A percentile compares a stretch with the other conserved stretches of the same genome.
These are phyloP conservation scores for Casuarina equisetifolia DNA, from an alignment of 306 rosid species.

Conservation along the genomic window DNA sequence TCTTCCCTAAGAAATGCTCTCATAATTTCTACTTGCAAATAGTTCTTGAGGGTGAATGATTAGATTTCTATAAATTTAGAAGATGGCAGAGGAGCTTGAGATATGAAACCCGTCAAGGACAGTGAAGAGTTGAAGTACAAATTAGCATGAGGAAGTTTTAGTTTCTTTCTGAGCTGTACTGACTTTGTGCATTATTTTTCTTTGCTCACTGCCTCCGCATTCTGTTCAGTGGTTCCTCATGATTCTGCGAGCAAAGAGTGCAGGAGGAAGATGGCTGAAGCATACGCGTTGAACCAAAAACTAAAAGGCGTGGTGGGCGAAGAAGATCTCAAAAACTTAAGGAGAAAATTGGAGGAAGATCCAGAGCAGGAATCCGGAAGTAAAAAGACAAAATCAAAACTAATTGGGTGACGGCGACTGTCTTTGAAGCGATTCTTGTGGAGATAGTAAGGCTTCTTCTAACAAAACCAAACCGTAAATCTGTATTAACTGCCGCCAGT, in stretches of 20 bases:
- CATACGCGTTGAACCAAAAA: constrained; percentile 72
- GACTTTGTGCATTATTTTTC: constrained; percentile 8
- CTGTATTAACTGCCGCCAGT: too few species aligned
- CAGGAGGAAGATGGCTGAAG: constrained; percentile 65
- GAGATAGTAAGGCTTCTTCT: too few species aligned
- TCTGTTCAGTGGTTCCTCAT: constrained; percentile 77
- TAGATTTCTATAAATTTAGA: neutral
- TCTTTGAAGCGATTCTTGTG: too few species aligned
- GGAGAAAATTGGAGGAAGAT: constrained; percentile 56
- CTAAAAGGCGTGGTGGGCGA: constrained; percentile 61
- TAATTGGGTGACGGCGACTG: constrained; percentile 30
- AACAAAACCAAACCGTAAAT: too few species aligned
- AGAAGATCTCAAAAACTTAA: constrained; percentile 53
- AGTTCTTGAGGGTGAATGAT: too few species aligned
- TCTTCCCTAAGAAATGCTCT: neutral
- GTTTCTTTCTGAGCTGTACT: neutral
- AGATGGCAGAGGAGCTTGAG: neutral
- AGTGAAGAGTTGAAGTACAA: neutral
- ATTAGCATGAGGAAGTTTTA: neutral
- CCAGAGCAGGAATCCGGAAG: constrained; percentile 34
- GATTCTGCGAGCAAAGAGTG: constrained; percentile 86
- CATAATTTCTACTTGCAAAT: too few species aligned
- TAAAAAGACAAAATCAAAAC: constrained; percentile 50
- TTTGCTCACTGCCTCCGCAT: constrained; percentile 5
- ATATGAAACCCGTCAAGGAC: neutral